These are phyloP conservation scores for Starmerella gropengiesseri DNA, from an alignment of 805 yeast genomes.

Conservation along the genomic window DNA sequence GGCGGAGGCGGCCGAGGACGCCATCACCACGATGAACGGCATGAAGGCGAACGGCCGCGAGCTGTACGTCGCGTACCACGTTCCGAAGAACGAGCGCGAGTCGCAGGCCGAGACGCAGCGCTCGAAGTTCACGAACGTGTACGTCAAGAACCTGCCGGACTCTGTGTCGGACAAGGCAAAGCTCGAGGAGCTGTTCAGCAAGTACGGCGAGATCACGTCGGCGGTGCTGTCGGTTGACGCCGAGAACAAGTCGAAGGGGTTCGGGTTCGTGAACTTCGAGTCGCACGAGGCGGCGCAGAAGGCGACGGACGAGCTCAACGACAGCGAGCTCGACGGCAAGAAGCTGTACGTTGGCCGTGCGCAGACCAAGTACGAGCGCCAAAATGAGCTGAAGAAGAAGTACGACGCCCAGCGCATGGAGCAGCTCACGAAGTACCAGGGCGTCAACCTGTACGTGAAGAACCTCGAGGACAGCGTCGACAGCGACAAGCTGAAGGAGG, in stretches of 20 bases:
- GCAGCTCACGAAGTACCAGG: slow-evolving; percentile 88
- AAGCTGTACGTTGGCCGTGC: slow-evolving; percentile 94
- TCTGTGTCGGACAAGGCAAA: slow-evolving; percentile 41
- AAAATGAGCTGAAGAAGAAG: slow-evolving; percentile 89
- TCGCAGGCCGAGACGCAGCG: slow-evolving; percentile 80
- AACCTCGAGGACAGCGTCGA: slow-evolving; percentile 89
- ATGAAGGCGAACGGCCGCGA: slow-evolving; percentile 94
- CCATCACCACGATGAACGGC: slow-evolving; percentile 95
- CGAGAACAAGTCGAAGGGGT: slow-evolving; percentile 87
- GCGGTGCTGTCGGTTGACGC: slow-evolving; percentile 66
- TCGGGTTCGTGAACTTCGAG: slow-evolving; percentile 90
- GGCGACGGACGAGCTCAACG: slow-evolving; percentile 89
- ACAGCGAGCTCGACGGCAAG: slow-evolving; percentile 67
- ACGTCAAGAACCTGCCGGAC: slow-evolving; percentile 75
- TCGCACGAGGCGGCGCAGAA: slow-evolving; percentile 75
- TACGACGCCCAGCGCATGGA: slow-evolving; percentile 87
- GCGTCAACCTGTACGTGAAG: slow-evolving; percentile 92
- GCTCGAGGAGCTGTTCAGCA: slow-evolving; percentile 58
- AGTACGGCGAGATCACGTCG: slow-evolving; percentile 74
- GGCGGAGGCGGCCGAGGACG: slow-evolving; percentile 84
- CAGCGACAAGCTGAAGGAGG: slow-evolving; percentile 84
- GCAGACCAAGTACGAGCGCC: slow-evolving; percentile 96
- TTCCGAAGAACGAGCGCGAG: slow-evolving; percentile 87
- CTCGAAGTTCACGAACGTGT: slow-evolving; percentile 91
- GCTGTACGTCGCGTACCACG: slow-evolving; percentile 91